Percentiles rank a stretch among this genome's conserved stretches.
These are phyloP conservation scores for Astrocystis sublimbata DNA, from an alignment of 495 filamentous ascomycete species.

Conservation along the genomic window DNA sequence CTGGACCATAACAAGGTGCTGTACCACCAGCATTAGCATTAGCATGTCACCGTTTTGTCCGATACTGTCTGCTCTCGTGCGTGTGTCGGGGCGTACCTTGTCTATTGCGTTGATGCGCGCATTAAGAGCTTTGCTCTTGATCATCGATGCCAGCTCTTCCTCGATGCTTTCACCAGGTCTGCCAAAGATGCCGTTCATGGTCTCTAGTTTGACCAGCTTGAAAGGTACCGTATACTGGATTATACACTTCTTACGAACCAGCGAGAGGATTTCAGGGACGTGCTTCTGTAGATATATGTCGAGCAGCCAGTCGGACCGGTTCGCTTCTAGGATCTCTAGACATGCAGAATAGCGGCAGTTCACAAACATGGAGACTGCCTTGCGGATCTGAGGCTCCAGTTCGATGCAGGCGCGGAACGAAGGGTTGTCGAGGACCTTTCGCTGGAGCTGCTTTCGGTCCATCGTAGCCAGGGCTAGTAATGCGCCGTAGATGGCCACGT, in stretches of 20 bases:
- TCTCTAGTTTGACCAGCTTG: constrained; percentile 69
- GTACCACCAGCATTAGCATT: constrained; percentile 7
- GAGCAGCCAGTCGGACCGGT: constrained; percentile 81
- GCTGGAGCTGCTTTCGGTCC: constrained; percentile 73
- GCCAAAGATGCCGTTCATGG: constrained; percentile 66
- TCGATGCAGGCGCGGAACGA: constrained; percentile 87
- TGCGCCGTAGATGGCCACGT: constrained; percentile 89
- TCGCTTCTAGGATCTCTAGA: constrained; percentile 76
- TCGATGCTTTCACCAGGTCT: constrained; percentile 62
- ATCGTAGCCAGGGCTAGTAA: constrained; percentile 89
- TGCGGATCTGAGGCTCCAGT: constrained; percentile 89
- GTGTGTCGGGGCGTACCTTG: constrained; percentile 60
- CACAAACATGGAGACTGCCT: constrained; percentile 84
- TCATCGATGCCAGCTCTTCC: constrained; percentile 74
- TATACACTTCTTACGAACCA: constrained; percentile 86
- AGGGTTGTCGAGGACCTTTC: constrained; percentile 71
- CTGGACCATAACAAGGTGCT: constrained; percentile 70
- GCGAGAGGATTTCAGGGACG: constrained; percentile 64
- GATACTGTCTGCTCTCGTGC: no score
- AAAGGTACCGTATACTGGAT: constrained; percentile 86
- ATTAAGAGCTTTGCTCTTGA: constrained; percentile 67
- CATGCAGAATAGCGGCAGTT: constrained; percentile 84
- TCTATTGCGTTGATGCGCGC: constrained; percentile 85
- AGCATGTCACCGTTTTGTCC: no score
- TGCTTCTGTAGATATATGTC: constrained; percentile 85